Evolutionary conservation across 1,284 basidiomycete species (phyloP), one percentile per base, ranked within the genome.

Genomic region (Chondrostereum purpureum): DNA sequence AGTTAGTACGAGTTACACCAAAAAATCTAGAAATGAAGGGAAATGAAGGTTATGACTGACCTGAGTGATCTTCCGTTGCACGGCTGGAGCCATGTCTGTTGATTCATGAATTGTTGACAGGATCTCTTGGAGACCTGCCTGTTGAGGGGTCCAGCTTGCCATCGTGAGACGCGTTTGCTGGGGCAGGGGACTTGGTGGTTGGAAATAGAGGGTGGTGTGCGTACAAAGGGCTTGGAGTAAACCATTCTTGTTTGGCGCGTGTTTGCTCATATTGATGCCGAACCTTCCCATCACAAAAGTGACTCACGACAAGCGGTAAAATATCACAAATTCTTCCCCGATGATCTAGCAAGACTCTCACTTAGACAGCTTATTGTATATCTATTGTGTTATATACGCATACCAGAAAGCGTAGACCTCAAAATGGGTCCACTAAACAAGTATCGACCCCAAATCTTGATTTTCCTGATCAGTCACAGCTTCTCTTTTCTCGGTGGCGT

Each of bases 51-150:
- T n/a, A n/a, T n/a, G 45, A 61, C 75, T 58, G 64, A 88, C 88
- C 68, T 82, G 77, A 50, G 88, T 91, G 62, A 90, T 88, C 53
- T 67, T 70, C 42, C 75, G 74, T 64, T 91, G 88, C 21, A 87
- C 77, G 51, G 76, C 65, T 57, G 78, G 68, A 63, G 80, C 82
- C 56, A 80, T 83, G 67, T 84, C 77, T 35, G 85, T 89, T 10
- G 88, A 91, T 59, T 89, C 84, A 64, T 80, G 83, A 61, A 91
- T 81, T n/a, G 88, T 91, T 58, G 81, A 75, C 37, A 92, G 69
- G 58, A 92, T 87, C 73, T 92, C 87, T 63, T 85, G 78, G 60
- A 92, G 72, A 57, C 84, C 89, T 50, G 73, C 75, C 58, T 78
- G 79, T 58, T 87, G 79, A 53, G 89, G 89, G 51, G 69, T 69